Percentiles rank a stretch among this genome's conserved stretches.
phyloP scores from a whole-genome alignment of 2,329 filamentous ascomycete genomes.

The Ambrosiella beaveri region DNA sequence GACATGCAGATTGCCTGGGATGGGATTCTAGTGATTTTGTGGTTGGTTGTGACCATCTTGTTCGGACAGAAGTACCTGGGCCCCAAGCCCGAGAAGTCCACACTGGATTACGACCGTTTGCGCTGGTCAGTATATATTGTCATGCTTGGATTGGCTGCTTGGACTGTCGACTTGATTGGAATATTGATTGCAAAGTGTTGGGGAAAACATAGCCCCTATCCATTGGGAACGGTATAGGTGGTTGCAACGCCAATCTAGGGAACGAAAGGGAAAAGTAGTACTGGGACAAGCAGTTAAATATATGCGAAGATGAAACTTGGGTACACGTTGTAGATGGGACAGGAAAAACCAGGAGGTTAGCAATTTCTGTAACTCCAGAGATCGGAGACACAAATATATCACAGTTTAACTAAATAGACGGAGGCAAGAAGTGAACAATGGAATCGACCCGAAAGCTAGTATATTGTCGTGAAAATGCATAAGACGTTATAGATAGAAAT shows the following conservation, averaged over 20 bases:
- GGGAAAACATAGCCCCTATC: not conserved
- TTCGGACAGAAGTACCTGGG: slow-evolving; percentile 10
- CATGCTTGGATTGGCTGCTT: slow-evolving; percentile 9
- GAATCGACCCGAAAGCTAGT: too few species aligned
- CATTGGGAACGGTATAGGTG: not conserved
- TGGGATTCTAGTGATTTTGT: slow-evolving; percentile 8
- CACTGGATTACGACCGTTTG: slow-evolving; percentile 7
- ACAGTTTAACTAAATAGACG: too few species aligned
- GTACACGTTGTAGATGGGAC: too few species aligned
- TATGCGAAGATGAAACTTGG: too few species aligned
- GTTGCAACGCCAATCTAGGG: too few species aligned
- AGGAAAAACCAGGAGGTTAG: too few species aligned
- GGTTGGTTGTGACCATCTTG: slow-evolving; percentile 8
- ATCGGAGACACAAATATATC: too few species aligned
- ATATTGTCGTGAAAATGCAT: not conserved
- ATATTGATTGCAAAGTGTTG: slow-evolving; percentile 8
- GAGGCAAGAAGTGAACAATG: too few species aligned
- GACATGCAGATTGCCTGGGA: slow-evolving; percentile 11
- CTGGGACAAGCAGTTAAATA: too few species aligned
- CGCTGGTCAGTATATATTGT: slow-evolving; percentile 11
- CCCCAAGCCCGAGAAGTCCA: slow-evolving; percentile 7
- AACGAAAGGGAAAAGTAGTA: too few species aligned
- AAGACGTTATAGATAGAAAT: slow-evolving; percentile 7
- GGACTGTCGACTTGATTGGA: slow-evolving; percentile 8
- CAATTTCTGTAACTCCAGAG: too few species aligned